These are phyloP conservation scores for Forsythia viridissima DNA, from an alignment of 257 asterid genomes.

Conservation along the genomic window DNA sequence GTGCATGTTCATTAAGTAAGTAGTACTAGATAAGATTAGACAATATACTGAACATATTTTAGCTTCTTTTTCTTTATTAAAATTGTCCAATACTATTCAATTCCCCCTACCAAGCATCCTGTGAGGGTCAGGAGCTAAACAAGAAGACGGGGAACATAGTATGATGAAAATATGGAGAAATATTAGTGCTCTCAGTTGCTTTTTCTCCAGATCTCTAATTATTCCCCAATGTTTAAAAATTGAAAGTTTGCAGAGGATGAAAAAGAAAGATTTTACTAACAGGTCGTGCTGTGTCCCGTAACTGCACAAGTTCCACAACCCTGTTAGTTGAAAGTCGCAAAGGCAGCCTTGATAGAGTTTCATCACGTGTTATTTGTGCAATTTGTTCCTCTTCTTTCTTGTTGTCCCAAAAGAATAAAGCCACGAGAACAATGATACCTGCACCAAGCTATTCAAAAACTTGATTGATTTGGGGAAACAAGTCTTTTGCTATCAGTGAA, in stretches of 20 bases:
- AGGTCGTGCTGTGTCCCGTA: constrained; percentile 90
- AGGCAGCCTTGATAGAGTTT: constrained; percentile 91
- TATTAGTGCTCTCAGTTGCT: constrained; percentile 2
- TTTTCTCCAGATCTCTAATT: constrained; percentile 2
- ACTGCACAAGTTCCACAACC: constrained; percentile 93
- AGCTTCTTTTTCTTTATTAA: neutral
- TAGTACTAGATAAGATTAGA: neutral
- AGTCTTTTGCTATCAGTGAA: neutral
- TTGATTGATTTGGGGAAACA: constrained; percentile 40
- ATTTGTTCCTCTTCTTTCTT: constrained; percentile 98
- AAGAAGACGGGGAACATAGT: constrained; percentile 1
- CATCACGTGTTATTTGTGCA: constrained; percentile 77
- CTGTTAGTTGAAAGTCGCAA: constrained; percentile 90
- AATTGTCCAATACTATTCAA: too few relatives aligned
- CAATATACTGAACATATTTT: neutral
- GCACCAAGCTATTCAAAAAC: constrained; percentile 64
- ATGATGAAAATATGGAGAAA: constrained; percentile 5
- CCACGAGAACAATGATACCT: constrained; percentile 84
- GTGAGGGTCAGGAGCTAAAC: neutral
- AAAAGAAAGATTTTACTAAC: constrained; percentile 55
- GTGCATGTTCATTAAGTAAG: neutral
- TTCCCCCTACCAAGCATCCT: neutral
- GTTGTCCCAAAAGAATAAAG: constrained; percentile 82
- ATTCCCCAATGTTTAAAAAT: constrained; percentile 2
- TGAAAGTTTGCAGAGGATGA: constrained; percentile 9